Evolutionary conservation across 1,139 yeast genomes (phyloP), one percentile per base, ranked within the genome.

Genomic region (Suhomyces choctaworum): DNA sequence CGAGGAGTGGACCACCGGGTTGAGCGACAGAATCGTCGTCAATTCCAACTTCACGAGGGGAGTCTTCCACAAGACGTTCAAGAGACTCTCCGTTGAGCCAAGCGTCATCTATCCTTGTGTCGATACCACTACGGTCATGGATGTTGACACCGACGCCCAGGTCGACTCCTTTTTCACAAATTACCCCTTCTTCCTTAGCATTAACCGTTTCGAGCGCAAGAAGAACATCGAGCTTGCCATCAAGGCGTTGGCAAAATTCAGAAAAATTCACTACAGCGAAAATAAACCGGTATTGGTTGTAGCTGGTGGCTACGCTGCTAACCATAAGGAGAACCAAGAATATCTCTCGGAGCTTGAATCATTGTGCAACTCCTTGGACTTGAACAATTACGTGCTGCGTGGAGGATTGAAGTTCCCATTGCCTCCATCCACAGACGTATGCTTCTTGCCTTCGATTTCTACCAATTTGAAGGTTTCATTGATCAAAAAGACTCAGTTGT

Each of bases 21-120:
- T 74, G 32, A 78, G 96, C 33, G 97, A 94, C 58, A 67, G 70
- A 28, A 73, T 92, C 13, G 88, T 88, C 14, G 98, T 92, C 14
- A 92, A 92, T 60, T 87, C 96, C 13, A 68, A 77, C 13, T 92
- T 90, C 60, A 92, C 99, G 1, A 79, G 76, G 46, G 56, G 76
- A 0, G 74, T 88, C 2, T 92, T 86, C 49, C 65, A 73, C 39
- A 60, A 71, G 19, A 82, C 95, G 0, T 90, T 92, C 52, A 56
- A 57, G 3, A 51, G 60, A n/a, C 59, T 76, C 35, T 47, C 52
- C 12, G 51, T 62, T 7, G 63, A 69, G 10, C 92, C 96, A 0
- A 76, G 75, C 10, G 92, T 92, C 4, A 73, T 90, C 2, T 90
- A 94, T 49, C 98, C 99, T 0, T 90, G 97, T 59, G 96, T 92